A percentile compares a stretch with the other conserved stretches of the same genome.
These are phyloP conservation scores for Moelleriella libera DNA, from an alignment of 2,329 filamentous ascomycete genomes.

Conservation along the genomic window DNA sequence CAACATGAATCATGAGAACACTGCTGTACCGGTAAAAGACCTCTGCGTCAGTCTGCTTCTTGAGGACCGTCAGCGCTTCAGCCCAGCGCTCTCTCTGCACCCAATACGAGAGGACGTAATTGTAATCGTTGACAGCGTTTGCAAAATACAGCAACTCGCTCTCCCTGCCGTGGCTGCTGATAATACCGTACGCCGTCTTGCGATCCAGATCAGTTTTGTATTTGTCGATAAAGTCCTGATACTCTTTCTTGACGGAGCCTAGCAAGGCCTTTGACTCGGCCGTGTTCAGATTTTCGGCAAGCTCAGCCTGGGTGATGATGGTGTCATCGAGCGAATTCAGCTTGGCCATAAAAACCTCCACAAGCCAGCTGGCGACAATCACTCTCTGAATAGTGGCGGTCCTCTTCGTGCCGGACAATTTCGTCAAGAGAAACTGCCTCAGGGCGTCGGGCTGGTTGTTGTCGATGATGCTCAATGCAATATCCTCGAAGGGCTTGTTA, in stretches of 20 bases:
- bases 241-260: constrained; percentile 58
- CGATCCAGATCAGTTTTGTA: constrained; percentile 80
- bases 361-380: constrained; percentile 90
- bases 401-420: constrained; percentile 70
- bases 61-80: constrained; percentile 75
- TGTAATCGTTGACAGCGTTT: constrained; percentile 76
- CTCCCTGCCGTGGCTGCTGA: constrained; percentile 88
- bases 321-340: constrained; percentile 89
- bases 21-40: constrained; percentile 96
- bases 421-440: constrained; percentile 76
- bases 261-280: constrained; percentile 61
- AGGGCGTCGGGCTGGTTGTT: constrained; percentile 80
- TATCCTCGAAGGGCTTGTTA: constrained; percentile 93
- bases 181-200: constrained; percentile 89
- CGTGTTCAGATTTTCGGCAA: constrained; percentile 57
- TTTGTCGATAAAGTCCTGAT: constrained; percentile 72
- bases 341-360: constrained; percentile 96
- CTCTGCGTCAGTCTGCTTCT: constrained; percentile 82
- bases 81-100: constrained; percentile 87
- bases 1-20: constrained; percentile 83
- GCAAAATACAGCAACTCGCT: constrained; percentile 87
- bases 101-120: constrained; percentile 95
- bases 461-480: constrained; percentile 82
- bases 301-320: constrained; percentile 75
- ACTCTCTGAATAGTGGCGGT: constrained; percentile 78